These are phyloP conservation scores for Mycena crocata DNA, from an alignment of 768 basidiomycete species.

Conservation along the genomic window DNA sequence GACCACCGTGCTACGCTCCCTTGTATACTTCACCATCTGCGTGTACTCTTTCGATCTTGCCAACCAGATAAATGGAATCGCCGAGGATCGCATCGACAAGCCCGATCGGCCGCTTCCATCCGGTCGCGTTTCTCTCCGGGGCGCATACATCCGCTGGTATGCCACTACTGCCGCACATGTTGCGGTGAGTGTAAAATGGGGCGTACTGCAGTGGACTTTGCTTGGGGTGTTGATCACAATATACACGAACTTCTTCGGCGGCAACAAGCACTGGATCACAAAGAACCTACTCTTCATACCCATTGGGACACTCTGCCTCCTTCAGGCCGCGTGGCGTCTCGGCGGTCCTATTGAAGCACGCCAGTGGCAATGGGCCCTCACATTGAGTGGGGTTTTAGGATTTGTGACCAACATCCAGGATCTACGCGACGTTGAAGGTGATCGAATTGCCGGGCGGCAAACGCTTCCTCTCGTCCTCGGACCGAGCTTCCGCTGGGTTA, in stretches of 20 bases:
- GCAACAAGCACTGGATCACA: slow-evolving; percentile 24
- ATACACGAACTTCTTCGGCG: slow-evolving; percentile 21
- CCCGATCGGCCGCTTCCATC: slow-evolving; percentile 25
- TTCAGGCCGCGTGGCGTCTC: slow-evolving; percentile 20
- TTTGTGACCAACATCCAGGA: slow-evolving; percentile 55
- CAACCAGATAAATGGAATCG: too few species aligned
- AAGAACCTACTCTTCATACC: slow-evolving; percentile 28
- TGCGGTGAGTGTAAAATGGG: slow-evolving; percentile 8
- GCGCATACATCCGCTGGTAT: too few species aligned
- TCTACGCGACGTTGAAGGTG: slow-evolving; percentile 53
- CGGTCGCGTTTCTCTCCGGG: slow-evolving; percentile 7
- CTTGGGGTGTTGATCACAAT: slow-evolving; percentile 15
- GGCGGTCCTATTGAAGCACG: slow-evolving; percentile 6
- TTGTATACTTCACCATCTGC: slow-evolving; percentile 20
- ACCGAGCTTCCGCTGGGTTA: slow-evolving; percentile 36
- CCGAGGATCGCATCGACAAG: slow-evolving; percentile 27
- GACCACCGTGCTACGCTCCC: background rate
- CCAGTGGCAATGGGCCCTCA: background rate
- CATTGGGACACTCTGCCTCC: slow-evolving; percentile 10
- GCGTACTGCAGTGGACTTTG: slow-evolving; percentile 11
- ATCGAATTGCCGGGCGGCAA: slow-evolving; percentile 46
- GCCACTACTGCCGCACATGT: slow-evolving; percentile 3
- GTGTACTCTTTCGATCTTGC: slow-evolving; percentile 24
- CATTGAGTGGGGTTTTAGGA: slow-evolving; percentile 40
- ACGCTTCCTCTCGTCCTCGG: slow-evolving; percentile 56